These are phyloP conservation scores for Gossypium sturtianum DNA, from an alignment of 345 rosid species.

Conservation along the genomic window DNA sequence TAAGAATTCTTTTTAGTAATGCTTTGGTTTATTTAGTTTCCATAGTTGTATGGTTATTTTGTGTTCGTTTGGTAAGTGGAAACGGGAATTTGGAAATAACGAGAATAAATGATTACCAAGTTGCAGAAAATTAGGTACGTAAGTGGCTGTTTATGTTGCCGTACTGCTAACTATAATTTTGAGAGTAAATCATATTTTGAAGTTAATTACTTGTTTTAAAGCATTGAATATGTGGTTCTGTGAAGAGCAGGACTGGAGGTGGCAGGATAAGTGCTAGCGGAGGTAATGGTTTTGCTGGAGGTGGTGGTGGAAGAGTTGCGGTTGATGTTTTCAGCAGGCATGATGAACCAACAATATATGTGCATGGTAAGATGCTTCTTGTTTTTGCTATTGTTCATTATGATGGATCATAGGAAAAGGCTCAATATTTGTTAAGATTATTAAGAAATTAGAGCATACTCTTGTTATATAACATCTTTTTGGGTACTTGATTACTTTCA, in stretches of 20 bases:
- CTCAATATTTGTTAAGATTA: background rate
- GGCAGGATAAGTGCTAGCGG: slow-evolving; percentile 96
- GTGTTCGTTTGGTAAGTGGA: background rate
- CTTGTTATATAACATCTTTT: background rate
- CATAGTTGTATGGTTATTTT: background rate
- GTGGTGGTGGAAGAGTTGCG: slow-evolving; percentile 98
- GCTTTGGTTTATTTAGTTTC: slow-evolving; percentile 21
- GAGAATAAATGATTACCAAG: background rate
- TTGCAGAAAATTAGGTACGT: background rate
- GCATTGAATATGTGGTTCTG: slow-evolving; percentile 22
- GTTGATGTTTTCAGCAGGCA: slow-evolving; percentile 95
- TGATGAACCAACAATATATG: slow-evolving; percentile 80
- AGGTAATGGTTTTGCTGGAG: slow-evolving; percentile 94
- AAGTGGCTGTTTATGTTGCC: background rate
- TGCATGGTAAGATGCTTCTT: slow-evolving; percentile 63
- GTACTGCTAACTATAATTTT: background rate
- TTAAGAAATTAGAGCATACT: background rate
- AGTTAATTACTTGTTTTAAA: background rate
- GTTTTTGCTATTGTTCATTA: slow-evolving; percentile 4
- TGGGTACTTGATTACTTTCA: background rate
- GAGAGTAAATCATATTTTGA: background rate
- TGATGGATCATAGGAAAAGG: background rate
- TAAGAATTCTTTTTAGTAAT: background rate
- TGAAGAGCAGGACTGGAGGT: slow-evolving; percentile 87
- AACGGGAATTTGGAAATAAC: background rate